Conservation (phyloP, 306 rosid genomes). For the Gynostemma pentaphyllum region DNA sequence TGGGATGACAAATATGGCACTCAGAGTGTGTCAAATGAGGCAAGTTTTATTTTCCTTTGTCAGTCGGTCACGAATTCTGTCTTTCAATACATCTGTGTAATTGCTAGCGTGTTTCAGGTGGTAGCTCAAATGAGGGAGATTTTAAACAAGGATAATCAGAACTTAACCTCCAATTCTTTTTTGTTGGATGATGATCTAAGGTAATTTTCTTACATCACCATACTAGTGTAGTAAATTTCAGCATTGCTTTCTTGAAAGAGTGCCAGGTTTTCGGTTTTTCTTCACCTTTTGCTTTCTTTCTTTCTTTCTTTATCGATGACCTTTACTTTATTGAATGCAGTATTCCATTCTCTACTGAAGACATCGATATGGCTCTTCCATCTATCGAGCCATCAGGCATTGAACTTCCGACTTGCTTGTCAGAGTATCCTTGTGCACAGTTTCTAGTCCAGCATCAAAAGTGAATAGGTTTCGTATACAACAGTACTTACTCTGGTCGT, state of each 20-base stretch:
- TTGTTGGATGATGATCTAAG: conserved; percentile 95
- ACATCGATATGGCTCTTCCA: conserved; percentile 84
- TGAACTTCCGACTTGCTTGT: conserved; percentile 49
- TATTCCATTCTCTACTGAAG: conserved; percentile 96
- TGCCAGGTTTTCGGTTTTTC: background rate
- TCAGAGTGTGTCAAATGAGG: conserved; percentile 97
- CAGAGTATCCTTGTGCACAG: conserved; percentile 59
- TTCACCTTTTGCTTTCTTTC: background rate
- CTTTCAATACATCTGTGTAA: background rate
- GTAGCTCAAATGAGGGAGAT: conserved; percentile 95
- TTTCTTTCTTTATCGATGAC: background rate
- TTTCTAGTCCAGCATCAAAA: conserved; percentile 48
- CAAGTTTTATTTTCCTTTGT: conserved; percentile 35
- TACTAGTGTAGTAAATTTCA: background rate
- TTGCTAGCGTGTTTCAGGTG: conserved; percentile 30
- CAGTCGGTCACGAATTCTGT: background rate
- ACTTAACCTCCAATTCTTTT: conserved; percentile 87
- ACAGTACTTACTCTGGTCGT: no score
- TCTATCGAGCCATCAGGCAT: conserved; percentile 66
- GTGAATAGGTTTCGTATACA: conserved; percentile 5
- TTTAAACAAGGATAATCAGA: conserved; percentile 78
- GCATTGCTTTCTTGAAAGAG: background rate
- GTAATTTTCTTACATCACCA: conserved; percentile 23
- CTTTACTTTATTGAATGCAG: conserved; percentile 34
- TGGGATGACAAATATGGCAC: conserved; percentile 99